Evolutionary conservation across 1,284 basidiomycete species (phyloP), one percentile per base, ranked within the genome.

Genomic region (Amylostereum areolatum): DNA sequence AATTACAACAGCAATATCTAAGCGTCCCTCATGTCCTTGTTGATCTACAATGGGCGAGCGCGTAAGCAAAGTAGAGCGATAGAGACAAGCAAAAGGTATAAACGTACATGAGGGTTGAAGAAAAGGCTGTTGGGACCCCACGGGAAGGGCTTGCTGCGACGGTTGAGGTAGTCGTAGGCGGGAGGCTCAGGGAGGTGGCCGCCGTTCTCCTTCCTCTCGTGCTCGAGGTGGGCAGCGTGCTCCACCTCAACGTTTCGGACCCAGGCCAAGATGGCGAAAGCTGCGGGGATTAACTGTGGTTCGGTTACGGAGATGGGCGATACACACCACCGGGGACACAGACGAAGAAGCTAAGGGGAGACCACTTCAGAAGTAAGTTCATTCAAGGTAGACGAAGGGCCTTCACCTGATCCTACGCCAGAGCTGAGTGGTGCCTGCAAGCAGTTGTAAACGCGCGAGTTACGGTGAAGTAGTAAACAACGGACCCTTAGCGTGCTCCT

Each of bases 321-420:
- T 48, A 74, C 83, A 52, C 56, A 89, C 85, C 82, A 54, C 75
- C 79, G 55, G 90, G 90, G 54, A 83, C 51, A 59, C 86, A 89
- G 54, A 84, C 82, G 61, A 77, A 92, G 74, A 78, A 80, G 68
- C 89, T 92, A 56, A 5, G 25, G 5, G 45, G 47, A 45, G 6
- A 18, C 18, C 18, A 18, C 18, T 18, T 18, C 18, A 18, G 18
- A 18, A 18, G 18, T 18, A 18, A 18, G 18, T 18, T 18, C 18
- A 18, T 18, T 18, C 18, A 18, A 18, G 18, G 18, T 18, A 18
- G 18, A 18, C 18, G 18, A 18, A 18, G 18, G 18, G 18, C 18
- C 18, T 18, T 18, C 56, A 89, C 88, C 88, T 89, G 64, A 92
- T 87, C 72, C 84, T 90, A 61, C 89, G 81, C 89, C 89, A 92